Base-by-base conservation (phyloP, 768 basidiomycete genomes). In the Calocybe indica region DNA sequence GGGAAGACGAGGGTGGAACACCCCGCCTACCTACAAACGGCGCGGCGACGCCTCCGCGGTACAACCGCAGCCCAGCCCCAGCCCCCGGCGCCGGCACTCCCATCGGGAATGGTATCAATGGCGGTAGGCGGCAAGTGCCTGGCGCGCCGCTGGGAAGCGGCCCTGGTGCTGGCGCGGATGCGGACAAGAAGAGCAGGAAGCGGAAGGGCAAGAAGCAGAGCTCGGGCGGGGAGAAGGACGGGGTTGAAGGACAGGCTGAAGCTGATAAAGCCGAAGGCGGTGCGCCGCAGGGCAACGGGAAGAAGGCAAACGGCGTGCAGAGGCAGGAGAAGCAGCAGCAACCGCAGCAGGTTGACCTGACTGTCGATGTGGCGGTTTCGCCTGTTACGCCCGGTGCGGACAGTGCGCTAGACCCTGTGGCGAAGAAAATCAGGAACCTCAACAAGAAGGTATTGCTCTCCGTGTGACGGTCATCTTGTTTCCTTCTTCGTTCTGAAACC, bases 371-470 rank as follows among this genome's bases (percentile, higher is more conserved):
- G 13, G 63, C 62, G 32, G 46, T 71, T 7, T 69, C 75, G 22
- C 79, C 82, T 8, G 63, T 70, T 1, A 82, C 80, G 22, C 76
- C 85, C 33, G 78, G 73, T 1, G 66, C 63, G 14, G 84, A 83
- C 12, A 64, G 63, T 44, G 70, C 71, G n/a, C 66, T 88, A 49
- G 93, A 96, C 62, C 79, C 89, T 4, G 64, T 74, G 40, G 87
- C 89, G 41, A 99, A 98, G 82, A 97, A 95, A 77, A 79, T 88
- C 41, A 76, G 96, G 57, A 97, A 96, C 63, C 59, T 99, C 65
- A 90, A 80, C 63, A 99, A 99, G 78, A 99, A 96, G 84, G 93
- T 88, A 22, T 22, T 22, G 22, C 22, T 22, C 22, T 22, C 22
- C 22, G 22, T 22, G 22, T 22, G 22, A 22, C 36, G 34, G 76